Conservation (phyloP, 2,329 filamentous ascomycete genomes). For the Diaporthe vexans region DNA sequence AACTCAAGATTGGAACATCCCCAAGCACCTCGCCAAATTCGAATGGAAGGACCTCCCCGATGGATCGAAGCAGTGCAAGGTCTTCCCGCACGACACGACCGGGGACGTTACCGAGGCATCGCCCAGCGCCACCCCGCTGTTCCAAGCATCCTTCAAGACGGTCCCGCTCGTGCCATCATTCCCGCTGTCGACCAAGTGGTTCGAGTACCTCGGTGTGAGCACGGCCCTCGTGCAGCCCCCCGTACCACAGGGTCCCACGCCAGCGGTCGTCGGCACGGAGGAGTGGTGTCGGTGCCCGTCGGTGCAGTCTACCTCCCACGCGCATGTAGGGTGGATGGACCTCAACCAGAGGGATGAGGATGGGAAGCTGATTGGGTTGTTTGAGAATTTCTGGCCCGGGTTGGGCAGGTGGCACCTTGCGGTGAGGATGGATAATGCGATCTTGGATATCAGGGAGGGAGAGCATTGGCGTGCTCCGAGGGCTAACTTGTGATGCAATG, state of each 20-base stretch:
- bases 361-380: conserved; percentile 41
- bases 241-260: conserved; percentile 56
- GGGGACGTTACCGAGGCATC: conserved; percentile 50
- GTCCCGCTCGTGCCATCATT: conserved; percentile 59
- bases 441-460: conserved; percentile 46
- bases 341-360: conserved; percentile 55
- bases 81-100: conserved; percentile 59
- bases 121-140: conserved; percentile 56
- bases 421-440: conserved; percentile 47
- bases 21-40: conserved; percentile 68
- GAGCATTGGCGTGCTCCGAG: conserved; percentile 38
- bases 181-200: conserved; percentile 56
- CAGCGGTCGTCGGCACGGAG: conserved; percentile 61
- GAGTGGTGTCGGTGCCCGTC: conserved; percentile 60
- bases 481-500: background rate
- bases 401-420: conserved; percentile 50
- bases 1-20: conserved; percentile 66
- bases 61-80: conserved; percentile 56
- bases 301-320: conserved; percentile 47
- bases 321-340: conserved; percentile 63
- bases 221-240: conserved; percentile 63
- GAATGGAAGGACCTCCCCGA: conserved; percentile 57
- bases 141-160: conserved; percentile 60
- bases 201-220: conserved; percentile 58
- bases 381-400: conserved; percentile 51